phyloP scores from a whole-genome alignment of 2,329 filamentous ascomycete genomes.

The Ophiostoma sp. region DNA sequence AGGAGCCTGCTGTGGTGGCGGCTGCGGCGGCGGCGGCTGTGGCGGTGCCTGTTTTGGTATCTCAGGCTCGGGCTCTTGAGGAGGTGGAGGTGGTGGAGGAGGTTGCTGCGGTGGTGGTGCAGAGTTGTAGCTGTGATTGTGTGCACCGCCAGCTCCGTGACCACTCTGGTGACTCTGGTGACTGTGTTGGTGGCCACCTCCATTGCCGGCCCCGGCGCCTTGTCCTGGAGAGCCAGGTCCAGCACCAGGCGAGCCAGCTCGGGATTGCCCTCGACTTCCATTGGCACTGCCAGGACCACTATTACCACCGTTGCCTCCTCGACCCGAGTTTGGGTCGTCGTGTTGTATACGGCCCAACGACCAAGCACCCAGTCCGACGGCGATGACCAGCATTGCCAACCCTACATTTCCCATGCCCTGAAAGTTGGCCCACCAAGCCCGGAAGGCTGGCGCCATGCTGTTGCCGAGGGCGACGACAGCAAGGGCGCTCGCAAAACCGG shows the following conservation, averaged over 20 bases:
- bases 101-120: conserved; percentile 26
- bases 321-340: conserved; percentile 37
- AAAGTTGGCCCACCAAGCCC: conserved; percentile 70
- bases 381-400: conserved; percentile 69
- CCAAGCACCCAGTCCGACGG: conserved; percentile 78
- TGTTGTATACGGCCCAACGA: conserved; percentile 66
- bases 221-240: conserved; percentile 26
- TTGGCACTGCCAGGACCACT: not conserved
- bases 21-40: conserved; percentile 1
- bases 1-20: not conserved
- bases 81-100: conserved; percentile 20
- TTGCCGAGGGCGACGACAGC: conserved; percentile 71
- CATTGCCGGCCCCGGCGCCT: conserved; percentile 33
- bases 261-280: conserved; percentile 16
- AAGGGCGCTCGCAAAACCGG: conserved; percentile 77
- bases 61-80: not conserved
- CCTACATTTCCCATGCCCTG: conserved; percentile 71
- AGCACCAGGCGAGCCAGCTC: conserved; percentile 30
- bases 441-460: conserved; percentile 70
- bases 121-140: conserved; percentile 35
- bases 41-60: conserved; percentile 8
- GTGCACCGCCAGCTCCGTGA: conserved; percentile 16
- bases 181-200: conserved; percentile 14
- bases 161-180: not conserved
- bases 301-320: not conserved